phyloP scores from a whole-genome alignment of 331 rosid genomes.

The Phaseolus coccineus region DNA sequence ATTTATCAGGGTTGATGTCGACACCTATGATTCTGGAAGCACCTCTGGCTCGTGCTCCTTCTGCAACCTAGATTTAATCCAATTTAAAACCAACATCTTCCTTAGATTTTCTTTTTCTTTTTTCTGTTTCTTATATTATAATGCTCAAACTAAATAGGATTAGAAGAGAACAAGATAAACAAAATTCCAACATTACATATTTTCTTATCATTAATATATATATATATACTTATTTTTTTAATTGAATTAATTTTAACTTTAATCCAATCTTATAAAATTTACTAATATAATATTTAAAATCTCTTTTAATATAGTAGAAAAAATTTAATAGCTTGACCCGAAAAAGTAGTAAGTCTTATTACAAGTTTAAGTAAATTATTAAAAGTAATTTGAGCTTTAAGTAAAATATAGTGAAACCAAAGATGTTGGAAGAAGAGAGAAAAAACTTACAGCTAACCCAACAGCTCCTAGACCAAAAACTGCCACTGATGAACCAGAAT shows the following conservation, averaged over 20 bases:
- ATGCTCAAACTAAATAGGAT: neutral
- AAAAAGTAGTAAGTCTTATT: too few relatives aligned
- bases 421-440: too few relatives aligned
- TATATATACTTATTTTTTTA: too few relatives aligned
- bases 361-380: too few relatives aligned
- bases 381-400: too few relatives aligned
- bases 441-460: slow-evolving; percentile 76
- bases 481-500: slow-evolving; percentile 64
- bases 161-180: neutral
- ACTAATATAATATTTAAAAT: too few relatives aligned
- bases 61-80: slow-evolving; percentile 64
- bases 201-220: neutral
- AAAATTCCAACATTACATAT: neutral
- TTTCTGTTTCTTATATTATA: neutral
- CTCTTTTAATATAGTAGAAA: too few relatives aligned
- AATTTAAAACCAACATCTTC: neutral
- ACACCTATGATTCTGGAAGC: slow-evolving; percentile 83
- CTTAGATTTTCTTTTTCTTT: neutral
- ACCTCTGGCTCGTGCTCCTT: slow-evolving; percentile 82
- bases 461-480: slow-evolving; percentile 85
- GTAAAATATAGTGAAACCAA: too few relatives aligned
- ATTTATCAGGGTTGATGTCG: slow-evolving; percentile 73
- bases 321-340: too few relatives aligned
- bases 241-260: too few relatives aligned
- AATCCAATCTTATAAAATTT: too few relatives aligned